Base-by-base conservation (phyloP, 2,329 filamentous ascomycete species). In the Monilinia aucupariae region DNA sequence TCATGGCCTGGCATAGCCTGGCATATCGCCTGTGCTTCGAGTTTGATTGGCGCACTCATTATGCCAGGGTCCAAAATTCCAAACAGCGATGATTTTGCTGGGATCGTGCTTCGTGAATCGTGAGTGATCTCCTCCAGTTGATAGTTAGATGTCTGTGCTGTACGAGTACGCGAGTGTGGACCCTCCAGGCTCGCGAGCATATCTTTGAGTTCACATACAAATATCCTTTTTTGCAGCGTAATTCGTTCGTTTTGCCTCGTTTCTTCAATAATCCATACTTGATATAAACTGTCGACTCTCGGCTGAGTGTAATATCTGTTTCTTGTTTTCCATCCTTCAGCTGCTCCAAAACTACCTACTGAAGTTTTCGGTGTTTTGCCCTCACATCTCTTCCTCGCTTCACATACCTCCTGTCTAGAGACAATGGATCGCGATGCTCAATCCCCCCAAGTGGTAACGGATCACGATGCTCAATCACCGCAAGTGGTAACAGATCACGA, bases 111-210 rank as follows among this genome's bases (percentile, higher is more conserved):
- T n/a, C n/a, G n/a, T n/a, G n/a, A n/a, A 32, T 45, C 15, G 34
- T 27, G 51, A 25, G 25, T 56, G 53, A 56, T 56, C 53, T 32
- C 45, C 39, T 56, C 39, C 27, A 56, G 39, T 32, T 43, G 17
- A 27, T 56, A 45, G 25, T 45, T 25, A 20, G 17, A 10, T 56
- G 39, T 45, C 53, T 56, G 53, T 55, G 53, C 53, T 45, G 41
- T 56, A 45, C 53, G 41, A 56, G 53, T 56, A 56, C 53, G 39
- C 30, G 39, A 47, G 22, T 47, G 39, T 56, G 53, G 41, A 45
- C 45, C 37, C 17, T n/a, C 1, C 15, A 13, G 12, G 37, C 3
- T 12, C 13, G 37, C 12, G 9, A 25, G 37, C 15, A n/a, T 20
- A 10, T 6, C 17, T 13, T 34, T 6, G 20, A 27, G 53, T 8